A percentile compares a stretch with the other conserved stretches of the same genome.
Conservation (phyloP, 2,329 filamentous ascomycete species). For the Colletotrichum chrysophilum region DNA sequence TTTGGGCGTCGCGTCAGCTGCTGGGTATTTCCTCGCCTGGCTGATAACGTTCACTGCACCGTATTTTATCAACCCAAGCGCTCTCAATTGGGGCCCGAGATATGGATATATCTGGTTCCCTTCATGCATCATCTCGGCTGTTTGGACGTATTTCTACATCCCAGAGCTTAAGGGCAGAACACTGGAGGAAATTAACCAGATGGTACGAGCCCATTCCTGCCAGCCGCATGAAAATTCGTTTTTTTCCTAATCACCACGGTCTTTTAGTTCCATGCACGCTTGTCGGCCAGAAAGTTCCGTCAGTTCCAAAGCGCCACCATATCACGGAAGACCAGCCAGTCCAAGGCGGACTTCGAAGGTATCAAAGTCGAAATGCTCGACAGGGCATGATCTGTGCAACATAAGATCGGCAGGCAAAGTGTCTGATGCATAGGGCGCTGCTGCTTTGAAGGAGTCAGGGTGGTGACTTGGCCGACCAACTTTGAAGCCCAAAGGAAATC, state of each 20-base stretch:
- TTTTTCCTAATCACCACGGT: fast-evolving
- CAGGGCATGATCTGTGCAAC: neutral
- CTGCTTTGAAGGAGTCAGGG: too few relatives aligned
- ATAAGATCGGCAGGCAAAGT: neutral
- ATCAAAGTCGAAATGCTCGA: neutral
- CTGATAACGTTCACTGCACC: neutral
- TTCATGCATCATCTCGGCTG: constrained; percentile 35
- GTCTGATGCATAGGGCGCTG: too few relatives aligned
- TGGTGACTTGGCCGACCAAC: too few relatives aligned
- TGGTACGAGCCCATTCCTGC: neutral
- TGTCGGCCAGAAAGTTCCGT: neutral
- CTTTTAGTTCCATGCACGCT: neutral
- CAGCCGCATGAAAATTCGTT: fast-evolving
- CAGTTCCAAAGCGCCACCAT: neutral
- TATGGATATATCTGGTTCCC: constrained; percentile 58
- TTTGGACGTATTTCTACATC: constrained; percentile 33
- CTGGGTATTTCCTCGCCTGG: neutral
- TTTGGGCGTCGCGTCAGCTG: neutral
- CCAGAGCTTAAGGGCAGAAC: constrained; percentile 47
- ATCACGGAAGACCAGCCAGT: neutral
- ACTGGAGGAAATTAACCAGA: neutral
- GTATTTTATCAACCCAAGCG: constrained; percentile 38
- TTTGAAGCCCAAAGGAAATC: neutral
- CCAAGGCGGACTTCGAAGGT: neutral
- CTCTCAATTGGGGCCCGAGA: constrained; percentile 55